Evolutionary conservation across 495 filamentous ascomycete species (phyloP), one percentile per base, ranked within the genome.

Genomic region (Penicillium pulvis): DNA sequence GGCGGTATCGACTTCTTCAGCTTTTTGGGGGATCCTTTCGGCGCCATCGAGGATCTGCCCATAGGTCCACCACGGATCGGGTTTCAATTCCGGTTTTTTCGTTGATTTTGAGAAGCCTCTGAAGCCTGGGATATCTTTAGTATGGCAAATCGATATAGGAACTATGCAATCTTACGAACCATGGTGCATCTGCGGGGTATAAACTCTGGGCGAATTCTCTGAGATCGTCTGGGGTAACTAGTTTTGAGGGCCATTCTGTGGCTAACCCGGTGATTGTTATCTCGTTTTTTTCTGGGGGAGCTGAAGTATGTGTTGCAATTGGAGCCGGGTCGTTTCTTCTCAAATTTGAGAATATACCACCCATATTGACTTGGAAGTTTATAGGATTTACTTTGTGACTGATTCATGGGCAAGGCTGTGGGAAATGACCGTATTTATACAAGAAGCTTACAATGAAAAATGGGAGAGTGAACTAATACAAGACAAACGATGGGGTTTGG

Each of bases 81-180:
- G 76, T 74, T 47, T 87, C 84, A 44, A 88, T 88, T 41, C 85
- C 85, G 1, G 85, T 86, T 60, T 75, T 84, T 48, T 76, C 75
- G 72, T 88, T 88, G 72, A 88, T 85, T 31, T 75, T 72, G 42
- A 85, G 79, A 41, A 88, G 75, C 66, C 83, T 85, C 50, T 76
- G 70, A 23, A 75, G 56, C 43, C 72, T 75, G 48, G 26, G 17
- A 3, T 16, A 24, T 30, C 14, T 14, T 49, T 30, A 49, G 16
- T 31, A n/a, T 4, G 6, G 16, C 14, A 41, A 6, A 17, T 4
- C 8, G 14, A 9, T 19, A 6, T 31, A 14, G 2, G 9, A 3
- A 28, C 2, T 5, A 16, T 3, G 14, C 2, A 19, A 49, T 49
- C 14, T 4, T 5, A 49, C 26, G 26, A 17, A 49, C 46, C 46